phyloP scores from a whole-genome alignment of 306 rosid genomes.

The Vigna hirtella region DNA sequence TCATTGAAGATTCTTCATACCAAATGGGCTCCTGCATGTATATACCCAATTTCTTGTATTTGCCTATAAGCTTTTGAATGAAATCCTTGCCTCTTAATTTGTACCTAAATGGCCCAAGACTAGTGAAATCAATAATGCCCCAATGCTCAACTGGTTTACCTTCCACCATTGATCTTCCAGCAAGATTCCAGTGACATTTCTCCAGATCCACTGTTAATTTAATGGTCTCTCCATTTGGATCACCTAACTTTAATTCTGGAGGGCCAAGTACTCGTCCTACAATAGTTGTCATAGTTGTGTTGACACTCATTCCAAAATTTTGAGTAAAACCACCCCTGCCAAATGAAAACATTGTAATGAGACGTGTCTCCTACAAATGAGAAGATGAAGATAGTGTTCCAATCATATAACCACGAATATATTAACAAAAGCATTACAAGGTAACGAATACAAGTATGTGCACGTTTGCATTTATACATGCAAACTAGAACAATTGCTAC shows the following conservation, averaged over 20 bases:
- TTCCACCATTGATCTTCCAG: constrained; percentile 64
- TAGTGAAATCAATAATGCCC: constrained; percentile 71
- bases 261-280: constrained; percentile 74
- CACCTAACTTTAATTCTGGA: constrained; percentile 70
- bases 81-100: constrained; percentile 49
- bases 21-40: constrained; percentile 60
- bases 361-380: constrained; percentile 17
- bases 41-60: constrained; percentile 68
- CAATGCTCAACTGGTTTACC: constrained; percentile 65
- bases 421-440: neutral
- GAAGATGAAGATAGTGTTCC: neutral
- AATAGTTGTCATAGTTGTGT: constrained; percentile 61
- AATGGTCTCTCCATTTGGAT: constrained; percentile 52
- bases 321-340: constrained; percentile 62
- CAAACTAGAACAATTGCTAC: constrained; percentile 33
- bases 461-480: constrained; percentile 17
- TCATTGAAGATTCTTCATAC: constrained; percentile 56
- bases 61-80: constrained; percentile 51
- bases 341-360: constrained; percentile 27
- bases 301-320: constrained; percentile 71
- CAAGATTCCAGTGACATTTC: constrained; percentile 78
- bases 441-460: neutral
- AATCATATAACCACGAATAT: constrained; percentile 14
- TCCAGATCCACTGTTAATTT: constrained; percentile 58
- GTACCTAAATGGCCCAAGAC: neutral